Conservation (phyloP, 176 grass and related monocot genomes). For the Raddia guianensis region DNA sequence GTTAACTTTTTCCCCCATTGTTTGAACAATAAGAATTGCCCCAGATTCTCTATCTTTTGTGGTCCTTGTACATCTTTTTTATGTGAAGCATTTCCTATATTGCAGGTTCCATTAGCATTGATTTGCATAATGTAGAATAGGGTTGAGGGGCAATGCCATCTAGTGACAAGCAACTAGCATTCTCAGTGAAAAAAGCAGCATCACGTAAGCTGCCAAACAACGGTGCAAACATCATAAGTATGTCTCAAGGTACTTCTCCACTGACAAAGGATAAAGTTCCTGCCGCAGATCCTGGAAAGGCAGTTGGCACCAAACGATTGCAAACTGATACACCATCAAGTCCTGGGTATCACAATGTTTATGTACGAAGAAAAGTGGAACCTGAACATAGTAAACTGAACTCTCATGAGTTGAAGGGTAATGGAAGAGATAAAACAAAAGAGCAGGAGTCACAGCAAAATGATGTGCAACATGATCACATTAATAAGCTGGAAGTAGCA, state of each 20-base stretch:
- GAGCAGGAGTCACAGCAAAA: slow-evolving; percentile 40
- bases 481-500: slow-evolving; percentile 38
- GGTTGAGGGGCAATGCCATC: slow-evolving; percentile 39
- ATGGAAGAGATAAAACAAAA: slow-evolving; percentile 42
- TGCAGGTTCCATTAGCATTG: slow-evolving; percentile 27
- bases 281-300: slow-evolving; percentile 46
- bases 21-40: background rate
- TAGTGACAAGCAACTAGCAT: slow-evolving; percentile 50
- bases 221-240: slow-evolving; percentile 44
- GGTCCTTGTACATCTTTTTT: slow-evolving; percentile 23
- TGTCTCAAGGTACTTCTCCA: slow-evolving; percentile 46
- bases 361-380: slow-evolving; percentile 77
- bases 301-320: slow-evolving; percentile 43
- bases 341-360: slow-evolving; percentile 69
- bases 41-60: slow-evolving; percentile 12
- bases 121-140: slow-evolving; percentile 25
- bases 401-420: slow-evolving; percentile 53
- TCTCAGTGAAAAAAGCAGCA: slow-evolving; percentile 46
- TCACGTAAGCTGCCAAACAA: slow-evolving; percentile 45
- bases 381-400: slow-evolving; percentile 59
- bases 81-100: slow-evolving; percentile 30
- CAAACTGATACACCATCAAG: slow-evolving; percentile 52
- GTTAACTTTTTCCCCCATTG: background rate
- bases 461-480: slow-evolving; percentile 46
- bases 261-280: slow-evolving; percentile 51